phyloP scores from a whole-genome alignment of 148 eudicot species.

The Spergularia bocconei region DNA sequence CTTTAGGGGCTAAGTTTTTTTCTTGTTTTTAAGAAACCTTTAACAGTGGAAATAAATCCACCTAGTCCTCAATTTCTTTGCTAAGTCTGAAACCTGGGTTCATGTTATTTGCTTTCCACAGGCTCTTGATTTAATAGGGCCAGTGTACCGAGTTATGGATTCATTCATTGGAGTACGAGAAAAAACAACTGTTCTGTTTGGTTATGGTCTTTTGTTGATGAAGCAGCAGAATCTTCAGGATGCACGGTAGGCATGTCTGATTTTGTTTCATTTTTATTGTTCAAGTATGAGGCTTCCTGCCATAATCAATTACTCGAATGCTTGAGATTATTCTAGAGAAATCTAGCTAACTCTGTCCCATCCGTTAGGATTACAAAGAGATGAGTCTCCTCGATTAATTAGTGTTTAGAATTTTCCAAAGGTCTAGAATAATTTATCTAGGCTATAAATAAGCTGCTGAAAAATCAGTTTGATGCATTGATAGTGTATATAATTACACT shows the following conservation, averaged over 20 bases:
- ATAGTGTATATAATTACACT: too few species aligned
- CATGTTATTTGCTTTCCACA: slow-evolving; percentile 31
- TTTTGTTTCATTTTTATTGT: background rate
- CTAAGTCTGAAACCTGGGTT: slow-evolving; percentile 5
- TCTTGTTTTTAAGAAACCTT: background rate
- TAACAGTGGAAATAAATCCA: too few species aligned
- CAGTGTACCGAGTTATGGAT: slow-evolving; percentile 68
- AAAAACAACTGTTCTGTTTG: slow-evolving; percentile 79
- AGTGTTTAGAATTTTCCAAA: too few species aligned
- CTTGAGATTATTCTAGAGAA: too few species aligned
- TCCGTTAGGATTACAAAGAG: too few species aligned
- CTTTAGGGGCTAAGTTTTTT: background rate
- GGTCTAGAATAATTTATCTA: too few species aligned
- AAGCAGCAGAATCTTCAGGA: slow-evolving; percentile 94
- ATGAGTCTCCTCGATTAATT: too few species aligned
- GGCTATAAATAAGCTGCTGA: too few species aligned
- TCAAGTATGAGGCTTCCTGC: too few species aligned
- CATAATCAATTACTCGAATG: too few species aligned
- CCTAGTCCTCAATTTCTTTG: background rate
- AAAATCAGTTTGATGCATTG: too few species aligned
- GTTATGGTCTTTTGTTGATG: slow-evolving; percentile 89
- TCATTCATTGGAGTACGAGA: slow-evolving; percentile 91
- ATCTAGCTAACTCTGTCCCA: too few species aligned
- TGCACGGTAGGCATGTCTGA: slow-evolving; percentile 58
- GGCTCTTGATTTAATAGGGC: slow-evolving; percentile 95